Conservation (phyloP, 441 rosid genomes). For the Pelargonium citronellum region DNA sequence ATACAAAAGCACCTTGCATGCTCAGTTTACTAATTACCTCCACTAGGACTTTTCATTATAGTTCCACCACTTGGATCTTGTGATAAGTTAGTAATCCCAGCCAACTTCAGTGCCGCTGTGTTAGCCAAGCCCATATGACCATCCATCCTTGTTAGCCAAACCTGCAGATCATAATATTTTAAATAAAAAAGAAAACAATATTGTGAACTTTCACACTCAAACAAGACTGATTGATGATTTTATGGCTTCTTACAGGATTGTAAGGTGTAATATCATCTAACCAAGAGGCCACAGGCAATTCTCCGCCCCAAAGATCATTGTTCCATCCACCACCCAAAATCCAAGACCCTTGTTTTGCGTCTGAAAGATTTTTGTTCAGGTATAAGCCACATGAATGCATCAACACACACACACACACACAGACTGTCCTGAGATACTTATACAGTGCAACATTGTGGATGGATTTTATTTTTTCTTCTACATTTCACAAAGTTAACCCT, state of each 20-base stretch:
- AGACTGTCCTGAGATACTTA: no score
- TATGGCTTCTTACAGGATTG: slow-evolving; percentile 56
- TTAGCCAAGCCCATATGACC: slow-evolving; percentile 93
- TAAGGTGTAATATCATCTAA: slow-evolving; percentile 59
- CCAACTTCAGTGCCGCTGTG: slow-evolving; percentile 54
- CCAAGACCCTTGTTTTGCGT: slow-evolving; percentile 61
- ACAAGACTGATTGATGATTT: slow-evolving; percentile 11
- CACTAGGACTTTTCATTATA: slow-evolving; percentile 46
- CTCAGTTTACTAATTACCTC: slow-evolving; percentile 40
- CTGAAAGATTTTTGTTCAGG: slow-evolving; percentile 30
- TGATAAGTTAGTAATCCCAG: slow-evolving; percentile 49
- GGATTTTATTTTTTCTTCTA: no score
- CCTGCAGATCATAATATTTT: slow-evolving; percentile 34
- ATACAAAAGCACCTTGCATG: neutral
- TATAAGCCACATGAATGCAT: neutral
- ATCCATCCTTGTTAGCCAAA: slow-evolving; percentile 83
- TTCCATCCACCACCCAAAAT: slow-evolving; percentile 91
- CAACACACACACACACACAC: no score
- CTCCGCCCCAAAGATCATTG: slow-evolving; percentile 94
- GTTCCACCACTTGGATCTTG: slow-evolving; percentile 75
- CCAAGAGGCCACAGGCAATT: slow-evolving; percentile 71
- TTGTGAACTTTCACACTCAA: neutral
- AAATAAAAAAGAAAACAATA: slow-evolving; percentile 6
- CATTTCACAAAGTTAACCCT: no score
- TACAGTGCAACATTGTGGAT: no score